A percentile compares a stretch with the other conserved stretches of the same genome.
Conservation (phyloP, 2,329 filamentous ascomycete species). For the Sclerotinia nivalis region DNA sequence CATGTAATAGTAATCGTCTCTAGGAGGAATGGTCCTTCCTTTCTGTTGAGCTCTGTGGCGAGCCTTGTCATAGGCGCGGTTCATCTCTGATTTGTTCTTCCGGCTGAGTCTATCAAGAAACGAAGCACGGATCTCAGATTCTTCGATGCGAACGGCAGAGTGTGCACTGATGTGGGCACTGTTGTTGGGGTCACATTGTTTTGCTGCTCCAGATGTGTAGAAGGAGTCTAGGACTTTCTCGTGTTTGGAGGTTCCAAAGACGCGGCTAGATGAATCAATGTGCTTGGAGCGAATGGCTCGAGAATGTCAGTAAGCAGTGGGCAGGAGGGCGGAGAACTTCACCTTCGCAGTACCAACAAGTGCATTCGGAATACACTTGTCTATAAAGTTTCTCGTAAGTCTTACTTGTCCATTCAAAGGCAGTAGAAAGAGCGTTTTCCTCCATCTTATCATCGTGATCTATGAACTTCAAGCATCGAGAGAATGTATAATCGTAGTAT, state of each 20-base stretch:
- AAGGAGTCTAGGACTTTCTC: slow-evolving; percentile 51
- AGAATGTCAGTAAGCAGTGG: slow-evolving; percentile 4
- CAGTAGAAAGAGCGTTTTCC: slow-evolving; percentile 60
- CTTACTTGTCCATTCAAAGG: slow-evolving; percentile 73
- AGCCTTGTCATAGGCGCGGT: slow-evolving; percentile 59
- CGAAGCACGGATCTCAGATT: slow-evolving; percentile 31
- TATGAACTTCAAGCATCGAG: slow-evolving; percentile 58
- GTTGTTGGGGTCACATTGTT: slow-evolving; percentile 55
- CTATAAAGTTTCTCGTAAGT: slow-evolving; percentile 64
- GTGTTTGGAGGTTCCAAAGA: slow-evolving; percentile 50
- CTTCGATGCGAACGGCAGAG: slow-evolving; percentile 57
- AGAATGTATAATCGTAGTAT: slow-evolving; percentile 62
- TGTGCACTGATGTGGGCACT: slow-evolving; percentile 73
- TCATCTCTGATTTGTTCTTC: slow-evolving; percentile 46
- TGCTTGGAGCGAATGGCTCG: slow-evolving; percentile 58
- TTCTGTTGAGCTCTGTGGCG: slow-evolving; percentile 51
- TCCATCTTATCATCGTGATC: slow-evolving; percentile 85
- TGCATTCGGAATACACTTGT: slow-evolving; percentile 73
- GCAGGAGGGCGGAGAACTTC: slow-evolving; percentile 20
- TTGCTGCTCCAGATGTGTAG: slow-evolving; percentile 50
- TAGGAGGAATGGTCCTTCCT: slow-evolving; percentile 50
- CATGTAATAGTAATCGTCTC: slow-evolving; percentile 50
- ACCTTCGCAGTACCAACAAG: slow-evolving; percentile 82
- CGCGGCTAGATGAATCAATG: slow-evolving; percentile 48
- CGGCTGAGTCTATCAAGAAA: slow-evolving; percentile 35